Conservation (phyloP, 2,329 filamentous ascomycete species). For the Penicillium palitans region DNA sequence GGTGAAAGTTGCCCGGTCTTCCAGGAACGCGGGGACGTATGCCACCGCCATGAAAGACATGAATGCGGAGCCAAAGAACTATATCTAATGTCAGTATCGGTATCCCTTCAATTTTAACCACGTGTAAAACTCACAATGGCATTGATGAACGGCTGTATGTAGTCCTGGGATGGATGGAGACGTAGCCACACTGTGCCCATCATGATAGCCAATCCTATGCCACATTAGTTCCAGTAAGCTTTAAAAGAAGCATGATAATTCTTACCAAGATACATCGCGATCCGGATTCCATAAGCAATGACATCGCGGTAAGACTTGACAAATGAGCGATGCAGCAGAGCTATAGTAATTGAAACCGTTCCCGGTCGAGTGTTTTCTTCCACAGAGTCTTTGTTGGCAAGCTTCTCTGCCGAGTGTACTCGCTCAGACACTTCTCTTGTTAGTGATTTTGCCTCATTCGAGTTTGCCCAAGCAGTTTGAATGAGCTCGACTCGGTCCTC, state of each 20-base stretch:
- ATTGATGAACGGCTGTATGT: slow-evolving; percentile 80
- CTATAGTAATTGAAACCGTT: slow-evolving; percentile 55
- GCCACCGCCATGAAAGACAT: slow-evolving; percentile 83
- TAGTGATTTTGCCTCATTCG: slow-evolving; percentile 41
- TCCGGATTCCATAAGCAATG: slow-evolving; percentile 77
- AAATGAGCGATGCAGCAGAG: slow-evolving; percentile 73
- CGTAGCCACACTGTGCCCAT: slow-evolving; percentile 88
- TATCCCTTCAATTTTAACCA: background rate
- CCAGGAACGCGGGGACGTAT: slow-evolving; percentile 80
- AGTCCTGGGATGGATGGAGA: slow-evolving; percentile 64
- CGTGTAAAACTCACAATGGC: slow-evolving; percentile 58
- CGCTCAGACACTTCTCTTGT: slow-evolving; percentile 30
- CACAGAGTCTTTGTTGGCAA: slow-evolving; percentile 13
- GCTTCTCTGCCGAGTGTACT: slow-evolving; percentile 28
- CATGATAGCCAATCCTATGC: slow-evolving; percentile 69
- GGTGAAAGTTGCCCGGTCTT: slow-evolving; percentile 70
- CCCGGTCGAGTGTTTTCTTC: slow-evolving; percentile 43
- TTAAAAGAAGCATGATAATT: slow-evolving; percentile 19
- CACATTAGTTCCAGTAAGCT: slow-evolving; percentile 2
- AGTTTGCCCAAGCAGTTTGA: slow-evolving; percentile 57
- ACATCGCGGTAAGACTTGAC: slow-evolving; percentile 84
- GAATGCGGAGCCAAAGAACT: slow-evolving; percentile 71
- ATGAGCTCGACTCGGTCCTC: slow-evolving; percentile 54
- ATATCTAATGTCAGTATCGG: background rate
- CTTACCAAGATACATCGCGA: slow-evolving; percentile 74